phyloP scores from a whole-genome alignment of 140 eudicot species.

The Ambrosia hybrid region DNA sequence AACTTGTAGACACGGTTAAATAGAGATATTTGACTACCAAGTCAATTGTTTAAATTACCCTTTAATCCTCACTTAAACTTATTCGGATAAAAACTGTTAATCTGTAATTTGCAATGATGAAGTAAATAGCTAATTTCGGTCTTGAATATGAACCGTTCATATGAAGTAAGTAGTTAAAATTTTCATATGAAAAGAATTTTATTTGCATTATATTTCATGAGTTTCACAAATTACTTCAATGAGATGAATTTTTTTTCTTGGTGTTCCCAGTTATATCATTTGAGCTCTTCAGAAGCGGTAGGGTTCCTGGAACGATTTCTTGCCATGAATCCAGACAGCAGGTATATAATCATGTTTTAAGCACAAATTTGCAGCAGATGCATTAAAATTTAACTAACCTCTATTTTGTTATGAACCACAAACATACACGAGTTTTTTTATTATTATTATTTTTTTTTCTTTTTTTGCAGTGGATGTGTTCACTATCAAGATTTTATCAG shows the following conservation, averaged over 20 bases:
- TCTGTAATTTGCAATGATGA: neutral
- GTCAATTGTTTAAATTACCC: neutral
- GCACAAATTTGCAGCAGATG: neutral
- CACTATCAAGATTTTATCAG: slow-evolving; percentile 52
- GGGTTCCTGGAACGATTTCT: slow-evolving; percentile 75
- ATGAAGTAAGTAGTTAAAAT: neutral
- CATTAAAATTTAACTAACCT: neutral
- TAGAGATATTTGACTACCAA: neutral
- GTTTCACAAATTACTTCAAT: slow-evolving; percentile 6
- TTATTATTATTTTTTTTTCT: too few relatives aligned
- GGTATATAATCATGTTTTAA: slow-evolving; percentile 46
- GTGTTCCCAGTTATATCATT: slow-evolving; percentile 51
- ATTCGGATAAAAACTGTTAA: neutral
- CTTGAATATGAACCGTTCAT: neutral
- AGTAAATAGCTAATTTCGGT: neutral
- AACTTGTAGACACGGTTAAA: slow-evolving; percentile 6
- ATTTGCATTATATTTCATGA: too few relatives aligned
- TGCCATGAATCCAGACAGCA: slow-evolving; percentile 83
- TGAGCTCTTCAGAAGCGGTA: slow-evolving; percentile 77
- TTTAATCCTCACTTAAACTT: neutral
- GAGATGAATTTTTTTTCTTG: neutral
- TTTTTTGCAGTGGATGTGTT: slow-evolving; percentile 63
- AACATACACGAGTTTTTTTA: neutral
- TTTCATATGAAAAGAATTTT: neutral
- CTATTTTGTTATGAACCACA: slow-evolving; percentile 11